These are phyloP conservation scores for Schizophyllum amplum DNA, from an alignment of 1,284 basidiomycete genomes.

Conservation along the genomic window DNA sequence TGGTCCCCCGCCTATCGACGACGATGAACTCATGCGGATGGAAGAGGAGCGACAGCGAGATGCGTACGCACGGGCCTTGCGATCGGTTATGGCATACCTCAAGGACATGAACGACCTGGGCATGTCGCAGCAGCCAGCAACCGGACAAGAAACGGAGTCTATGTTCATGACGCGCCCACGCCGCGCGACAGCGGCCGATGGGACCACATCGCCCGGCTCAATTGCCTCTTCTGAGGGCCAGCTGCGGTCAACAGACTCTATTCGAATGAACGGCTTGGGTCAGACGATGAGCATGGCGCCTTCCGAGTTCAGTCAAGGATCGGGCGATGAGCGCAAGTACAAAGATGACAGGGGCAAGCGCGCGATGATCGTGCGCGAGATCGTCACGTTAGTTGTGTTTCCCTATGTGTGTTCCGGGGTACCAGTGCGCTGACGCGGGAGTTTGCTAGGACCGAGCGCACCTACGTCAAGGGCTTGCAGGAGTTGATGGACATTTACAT, in stretches of 20 bases:
- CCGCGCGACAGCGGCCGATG: constrained; percentile 54
- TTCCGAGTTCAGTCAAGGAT: constrained; percentile 54
- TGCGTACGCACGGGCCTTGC: constrained; percentile 68
- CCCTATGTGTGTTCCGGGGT: constrained; percentile 7
- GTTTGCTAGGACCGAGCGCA: constrained; percentile 75
- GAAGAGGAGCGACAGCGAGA: constrained; percentile 67
- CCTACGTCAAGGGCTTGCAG: constrained; percentile 88
- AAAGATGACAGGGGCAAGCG: constrained; percentile 84
- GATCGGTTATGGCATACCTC: constrained; percentile 91
- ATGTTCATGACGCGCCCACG: constrained; percentile 39
- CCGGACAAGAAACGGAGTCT: constrained; percentile 39
- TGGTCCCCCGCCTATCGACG: constrained; percentile 32
- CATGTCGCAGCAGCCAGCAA: constrained; percentile 44
- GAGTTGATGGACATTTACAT: constrained; percentile 96
- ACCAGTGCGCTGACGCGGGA: constrained; percentile 4
- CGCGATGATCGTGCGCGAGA: constrained; percentile 74
- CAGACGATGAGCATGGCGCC: constrained; percentile 68
- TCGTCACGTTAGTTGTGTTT: constrained; percentile 68
- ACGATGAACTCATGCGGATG: constrained; percentile 43
- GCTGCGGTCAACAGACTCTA: constrained; percentile 50
- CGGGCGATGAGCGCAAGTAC: constrained; percentile 69
- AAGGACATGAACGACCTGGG: constrained; percentile 90
- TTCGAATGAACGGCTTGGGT: constrained; percentile 39
- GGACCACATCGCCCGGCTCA: constrained; percentile 29
- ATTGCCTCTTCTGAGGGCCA: constrained; percentile 40